Evolutionary conservation across 2,329 filamentous ascomycete species (phyloP), one percentile per base, ranked within the genome.

Genomic region (Endocalyx cinctus): DNA sequence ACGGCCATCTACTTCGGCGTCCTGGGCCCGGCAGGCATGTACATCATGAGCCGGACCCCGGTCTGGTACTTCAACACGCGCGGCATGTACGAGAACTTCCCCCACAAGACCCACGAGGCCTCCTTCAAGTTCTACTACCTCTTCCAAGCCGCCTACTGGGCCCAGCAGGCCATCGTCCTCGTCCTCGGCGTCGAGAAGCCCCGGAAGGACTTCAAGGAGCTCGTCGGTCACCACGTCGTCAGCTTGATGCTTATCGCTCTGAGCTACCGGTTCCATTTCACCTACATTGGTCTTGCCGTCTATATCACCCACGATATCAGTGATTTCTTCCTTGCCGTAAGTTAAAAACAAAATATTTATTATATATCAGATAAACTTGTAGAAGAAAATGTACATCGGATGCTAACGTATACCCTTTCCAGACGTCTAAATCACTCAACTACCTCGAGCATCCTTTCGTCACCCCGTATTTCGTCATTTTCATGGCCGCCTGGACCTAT

Each of bases 191-290:
- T 95, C 61, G 89, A 97, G 70, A 94, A 94, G 70, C 89, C 85
- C 17, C 72, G 89, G 40, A 96, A 95, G 68, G 89, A 97, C 62
- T 96, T 90, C 64, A 89, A 87, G 64, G 89, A 96, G 69, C 74
- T 96, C 34, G 86, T 95, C 31, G 79, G 82, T 34, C 89, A 97
- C 60, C 89, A 97, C 60, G 82, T 96, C 48, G 85, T 96, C 57
- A 94, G 87, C 14, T 66, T 97, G 39, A 68, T 81, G 14, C 73
- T 97, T 49, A 95, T 97, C 47, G 82, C 66, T 38, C 67, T 90
- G 54, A 92, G 85, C 67, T 97, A 96, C 66, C 80, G 87, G 41
- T 97, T 95, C 70, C 89, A 97, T 64, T 97, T 96, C 61, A 94
- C 88, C 14, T 90, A 95, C 63, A 94, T 97, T 58, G 89, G 89